A percentile compares a stretch with the other conserved stretches of the same genome.
Conservation (phyloP, 1,284 basidiomycete genomes). For the Peniophora sp. region DNA sequence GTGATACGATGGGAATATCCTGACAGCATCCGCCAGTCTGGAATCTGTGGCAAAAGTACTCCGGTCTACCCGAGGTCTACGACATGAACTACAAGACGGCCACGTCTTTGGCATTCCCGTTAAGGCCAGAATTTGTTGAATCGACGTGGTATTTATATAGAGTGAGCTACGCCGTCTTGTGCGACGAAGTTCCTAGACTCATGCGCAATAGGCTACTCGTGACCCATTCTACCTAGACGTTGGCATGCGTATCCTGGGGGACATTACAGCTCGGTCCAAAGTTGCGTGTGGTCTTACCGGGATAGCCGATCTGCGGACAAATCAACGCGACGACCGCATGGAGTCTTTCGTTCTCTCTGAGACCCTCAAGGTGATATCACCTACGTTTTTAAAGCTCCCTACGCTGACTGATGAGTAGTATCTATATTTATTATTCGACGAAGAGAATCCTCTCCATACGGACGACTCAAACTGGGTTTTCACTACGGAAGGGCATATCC, state of each 20-base stretch:
- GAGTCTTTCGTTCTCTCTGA: constrained; percentile 89
- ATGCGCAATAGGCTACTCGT: constrained; percentile 64
- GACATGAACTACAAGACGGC: constrained; percentile 68
- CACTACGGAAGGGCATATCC: constrained; percentile 90
- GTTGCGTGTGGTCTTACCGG: constrained; percentile 82
- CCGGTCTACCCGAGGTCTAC: constrained; percentile 86
- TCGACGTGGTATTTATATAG: constrained; percentile 92
- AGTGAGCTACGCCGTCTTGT: constrained; percentile 34
- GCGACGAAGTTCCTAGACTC: not conserved
- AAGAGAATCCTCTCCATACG: constrained; percentile 64
- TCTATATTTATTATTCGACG: constrained; percentile 87
- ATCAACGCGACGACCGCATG: constrained; percentile 84
- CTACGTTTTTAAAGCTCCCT: not conserved
- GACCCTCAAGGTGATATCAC: constrained; percentile 69
- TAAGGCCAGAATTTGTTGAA: constrained; percentile 89
- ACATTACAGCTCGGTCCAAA: constrained; percentile 67
- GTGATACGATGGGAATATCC: not conserved
- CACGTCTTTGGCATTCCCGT: constrained; percentile 77
- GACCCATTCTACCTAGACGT: constrained; percentile 90
- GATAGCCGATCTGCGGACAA: constrained; percentile 73
- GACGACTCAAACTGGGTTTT: constrained; percentile 82
- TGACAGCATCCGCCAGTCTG: constrained; percentile 47
- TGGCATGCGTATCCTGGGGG: constrained; percentile 75
- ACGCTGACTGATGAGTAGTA: constrained; percentile 43
- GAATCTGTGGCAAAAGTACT: constrained; percentile 83